A percentile compares a stretch with the other conserved stretches of the same genome.
These are phyloP conservation scores for Coemansia sp. DNA, from an alignment of 192 early-diverging fungal species.

Conservation along the genomic window DNA sequence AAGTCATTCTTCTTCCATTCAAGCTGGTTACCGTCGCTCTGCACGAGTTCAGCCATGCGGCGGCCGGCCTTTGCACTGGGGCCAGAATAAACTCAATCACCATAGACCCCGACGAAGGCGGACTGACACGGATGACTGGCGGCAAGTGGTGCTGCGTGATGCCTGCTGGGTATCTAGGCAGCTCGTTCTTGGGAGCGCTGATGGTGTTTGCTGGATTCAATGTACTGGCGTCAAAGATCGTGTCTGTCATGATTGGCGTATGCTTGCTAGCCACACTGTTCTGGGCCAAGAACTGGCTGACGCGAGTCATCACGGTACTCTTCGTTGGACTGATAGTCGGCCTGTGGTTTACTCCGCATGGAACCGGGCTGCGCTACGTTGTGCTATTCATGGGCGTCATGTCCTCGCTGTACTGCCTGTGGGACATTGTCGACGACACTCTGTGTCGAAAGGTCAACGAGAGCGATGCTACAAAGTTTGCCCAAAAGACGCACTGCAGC, in stretches of 20 bases:
- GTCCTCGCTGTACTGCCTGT: slow-evolving; percentile 88
- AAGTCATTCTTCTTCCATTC: slow-evolving; percentile 90
- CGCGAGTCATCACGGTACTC: slow-evolving; percentile 73
- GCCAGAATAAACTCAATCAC: slow-evolving; percentile 85
- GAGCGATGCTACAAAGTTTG: slow-evolving; percentile 90
- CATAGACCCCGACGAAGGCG: slow-evolving; percentile 92
- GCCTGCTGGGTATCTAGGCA: slow-evolving; percentile 90
- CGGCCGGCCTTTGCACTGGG: slow-evolving; percentile 82
- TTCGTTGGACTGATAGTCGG: slow-evolving; percentile 80
- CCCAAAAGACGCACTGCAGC: slow-evolving; percentile 69
- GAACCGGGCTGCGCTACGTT: slow-evolving; percentile 80
- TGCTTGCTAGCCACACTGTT: slow-evolving; percentile 78
- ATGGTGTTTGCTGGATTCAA: slow-evolving; percentile 95
- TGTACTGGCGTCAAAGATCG: slow-evolving; percentile 80
- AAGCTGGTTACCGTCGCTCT: slow-evolving; percentile 90
- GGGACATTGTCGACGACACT: slow-evolving; percentile 96
- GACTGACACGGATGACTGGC: slow-evolving; percentile 77
- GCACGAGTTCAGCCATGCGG: slow-evolving; percentile 95
- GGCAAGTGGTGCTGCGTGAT: slow-evolving; percentile 82
- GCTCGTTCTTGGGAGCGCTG: slow-evolving; percentile 83
- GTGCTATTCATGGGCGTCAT: slow-evolving; percentile 95
- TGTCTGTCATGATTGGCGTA: slow-evolving; percentile 80
- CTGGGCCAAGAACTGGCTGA: slow-evolving; percentile 90
- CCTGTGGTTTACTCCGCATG: slow-evolving; percentile 80
- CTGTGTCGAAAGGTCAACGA: slow-evolving; percentile 89